Evolutionary conservation across 2,329 filamentous ascomycete species (phyloP).

Genomic region (Magnaporthiopsis poae): DNA sequence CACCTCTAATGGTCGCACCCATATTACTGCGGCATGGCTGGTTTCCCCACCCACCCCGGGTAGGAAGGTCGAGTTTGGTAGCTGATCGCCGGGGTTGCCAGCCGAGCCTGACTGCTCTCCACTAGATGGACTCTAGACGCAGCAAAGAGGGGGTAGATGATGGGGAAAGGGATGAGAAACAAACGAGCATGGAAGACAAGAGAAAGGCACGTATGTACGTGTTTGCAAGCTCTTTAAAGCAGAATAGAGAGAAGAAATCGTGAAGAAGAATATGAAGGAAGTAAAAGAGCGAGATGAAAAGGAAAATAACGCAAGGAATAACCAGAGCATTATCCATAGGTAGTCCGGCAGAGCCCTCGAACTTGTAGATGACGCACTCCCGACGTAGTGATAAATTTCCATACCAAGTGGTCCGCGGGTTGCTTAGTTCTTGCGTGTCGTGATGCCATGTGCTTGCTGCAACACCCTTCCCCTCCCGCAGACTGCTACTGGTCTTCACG

Average conservation of each 20-base stretch:
- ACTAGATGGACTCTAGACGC: neutral
- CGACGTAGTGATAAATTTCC: neutral
- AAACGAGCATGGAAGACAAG: neutral
- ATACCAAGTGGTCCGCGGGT: neutral
- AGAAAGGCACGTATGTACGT: neutral
- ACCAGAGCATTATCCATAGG: neutral
- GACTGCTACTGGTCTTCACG: neutral
- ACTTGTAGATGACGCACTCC: neutral
- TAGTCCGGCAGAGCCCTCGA: neutral
- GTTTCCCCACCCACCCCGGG: neutral
- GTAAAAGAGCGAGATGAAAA: neutral
- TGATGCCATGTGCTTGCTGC: neutral
- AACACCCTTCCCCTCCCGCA: neutral
- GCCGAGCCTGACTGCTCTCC: neutral
- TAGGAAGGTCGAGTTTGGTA: neutral
- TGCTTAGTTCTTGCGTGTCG: neutral
- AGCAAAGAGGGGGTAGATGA: neutral
- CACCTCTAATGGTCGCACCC: neutral
- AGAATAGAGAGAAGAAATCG: neutral
- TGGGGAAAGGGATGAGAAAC: neutral
- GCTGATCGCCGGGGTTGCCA: neutral
- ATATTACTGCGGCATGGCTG: neutral
- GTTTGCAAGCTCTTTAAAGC: neutral
- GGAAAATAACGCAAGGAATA: neutral
- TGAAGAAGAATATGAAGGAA: neutral